A percentile compares a stretch with the other conserved stretches of the same genome.
These are phyloP conservation scores for Phytophthora brassicae DNA, from an alignment of 352 stramenopile genomes.

Conservation along the genomic window DNA sequence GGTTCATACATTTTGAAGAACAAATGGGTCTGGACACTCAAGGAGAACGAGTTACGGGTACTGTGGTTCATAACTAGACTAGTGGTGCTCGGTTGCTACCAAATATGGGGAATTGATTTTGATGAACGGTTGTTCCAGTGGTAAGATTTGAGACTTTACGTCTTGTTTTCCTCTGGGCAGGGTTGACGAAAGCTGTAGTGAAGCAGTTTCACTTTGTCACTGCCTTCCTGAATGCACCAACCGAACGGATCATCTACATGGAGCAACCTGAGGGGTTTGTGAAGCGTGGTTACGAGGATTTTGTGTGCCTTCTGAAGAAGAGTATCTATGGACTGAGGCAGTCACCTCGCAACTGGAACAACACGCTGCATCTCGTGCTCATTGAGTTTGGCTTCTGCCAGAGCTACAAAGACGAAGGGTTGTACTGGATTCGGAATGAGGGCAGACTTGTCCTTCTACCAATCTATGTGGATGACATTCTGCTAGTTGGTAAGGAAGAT, in stretches of 20 bases:
- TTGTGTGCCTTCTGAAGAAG: slow-evolving; percentile 2
- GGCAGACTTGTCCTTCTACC: neutral
- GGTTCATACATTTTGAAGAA: slow-evolving; percentile 20
- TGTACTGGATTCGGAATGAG: slow-evolving; percentile 13
- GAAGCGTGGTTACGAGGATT: slow-evolving; percentile 9
- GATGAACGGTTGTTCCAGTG: slow-evolving; percentile 1
- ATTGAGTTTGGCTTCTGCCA: neutral
- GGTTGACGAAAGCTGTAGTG: neutral
- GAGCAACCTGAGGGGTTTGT: slow-evolving; percentile 5
- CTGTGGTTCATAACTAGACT: slow-evolving; percentile 10
- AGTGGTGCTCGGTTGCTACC: slow-evolving; percentile 8
- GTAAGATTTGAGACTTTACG: slow-evolving; percentile 11
- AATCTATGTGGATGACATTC: slow-evolving; percentile 9
- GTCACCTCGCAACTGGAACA: neutral
- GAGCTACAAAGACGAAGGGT: neutral
- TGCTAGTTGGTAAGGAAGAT: slow-evolving; percentile 1
- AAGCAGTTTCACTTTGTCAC: slow-evolving; percentile 19
- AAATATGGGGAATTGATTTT: slow-evolving; percentile 20
- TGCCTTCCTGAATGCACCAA: slow-evolving; percentile 10
- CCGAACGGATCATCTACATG: slow-evolving; percentile 11
- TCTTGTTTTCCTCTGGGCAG: neutral
- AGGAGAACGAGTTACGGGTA: slow-evolving; percentile 10
- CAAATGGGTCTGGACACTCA: slow-evolving; percentile 13
- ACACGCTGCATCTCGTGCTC: neutral
- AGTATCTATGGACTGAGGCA: neutral